phyloP scores from a whole-genome alignment of 2,329 filamentous ascomycete species.

The Penicillium concentricum region DNA sequence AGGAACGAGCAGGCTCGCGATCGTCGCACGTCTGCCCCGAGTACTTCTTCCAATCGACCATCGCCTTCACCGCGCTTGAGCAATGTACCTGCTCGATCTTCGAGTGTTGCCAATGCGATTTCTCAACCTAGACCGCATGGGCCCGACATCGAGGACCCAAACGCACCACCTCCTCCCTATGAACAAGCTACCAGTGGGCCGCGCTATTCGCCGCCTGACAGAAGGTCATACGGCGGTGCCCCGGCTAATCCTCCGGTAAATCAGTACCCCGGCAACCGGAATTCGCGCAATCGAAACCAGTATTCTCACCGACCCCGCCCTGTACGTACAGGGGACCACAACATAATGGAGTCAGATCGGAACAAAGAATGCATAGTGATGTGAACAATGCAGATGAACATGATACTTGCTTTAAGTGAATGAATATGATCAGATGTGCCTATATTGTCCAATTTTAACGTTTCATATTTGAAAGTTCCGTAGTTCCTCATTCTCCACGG shows the following conservation, averaged over 20 bases:
- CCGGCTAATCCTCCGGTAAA: conserved; percentile 13
- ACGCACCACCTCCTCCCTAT: conserved; percentile 62
- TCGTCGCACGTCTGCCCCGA: conserved; percentile 21
- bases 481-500: conserved; percentile 15
- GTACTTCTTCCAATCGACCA: conserved; percentile 16
- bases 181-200: conserved; percentile 61
- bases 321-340: conserved; percentile 2
- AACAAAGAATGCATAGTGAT: conserved; percentile 47
- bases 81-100: conserved; percentile 17
- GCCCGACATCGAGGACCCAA: conserved; percentile 44
- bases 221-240: conserved; percentile 37
- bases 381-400: conserved; percentile 25
- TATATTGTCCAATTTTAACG: not conserved
- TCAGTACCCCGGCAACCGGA: conserved; percentile 22
- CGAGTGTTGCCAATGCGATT: conserved; percentile 22
- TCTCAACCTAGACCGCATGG: conserved; percentile 10
- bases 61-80: conserved; percentile 12
- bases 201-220: conserved; percentile 54
- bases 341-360: conserved; percentile 27
- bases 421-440: conserved; percentile 13
- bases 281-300: conserved; percentile 9
- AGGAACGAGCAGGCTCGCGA: conserved; percentile 40
- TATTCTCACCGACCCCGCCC: not conserved
- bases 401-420: conserved; percentile 3
- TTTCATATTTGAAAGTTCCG: not conserved